phyloP scores from a whole-genome alignment of 345 rosid species.

The Eucalyptus viminalis region DNA sequence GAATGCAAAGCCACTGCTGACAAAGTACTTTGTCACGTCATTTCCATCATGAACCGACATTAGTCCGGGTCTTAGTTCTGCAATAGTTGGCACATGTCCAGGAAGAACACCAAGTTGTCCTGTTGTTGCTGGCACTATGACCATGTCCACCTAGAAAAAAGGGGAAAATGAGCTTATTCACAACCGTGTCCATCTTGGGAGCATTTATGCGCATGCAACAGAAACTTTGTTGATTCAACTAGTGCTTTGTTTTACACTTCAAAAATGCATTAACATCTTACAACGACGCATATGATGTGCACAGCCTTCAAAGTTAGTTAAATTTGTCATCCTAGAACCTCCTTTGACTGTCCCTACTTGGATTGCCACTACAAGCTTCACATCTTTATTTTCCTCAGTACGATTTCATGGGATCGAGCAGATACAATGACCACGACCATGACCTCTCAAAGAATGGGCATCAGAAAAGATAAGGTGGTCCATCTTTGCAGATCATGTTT shows the following conservation, averaged over 20 bases:
- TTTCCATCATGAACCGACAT: slow-evolving; percentile 83
- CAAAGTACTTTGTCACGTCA: slow-evolving; percentile 56
- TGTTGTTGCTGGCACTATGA: slow-evolving; percentile 82
- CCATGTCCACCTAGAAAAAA: slow-evolving; percentile 77
- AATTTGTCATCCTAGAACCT: neutral
- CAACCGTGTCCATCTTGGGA: neutral
- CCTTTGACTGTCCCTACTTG: neutral
- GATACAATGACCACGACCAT: neutral
- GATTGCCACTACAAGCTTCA: neutral
- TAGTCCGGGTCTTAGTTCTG: slow-evolving; percentile 84
- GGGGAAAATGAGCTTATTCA: neutral
- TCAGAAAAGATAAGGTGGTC: neutral
- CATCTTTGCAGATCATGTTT: neutral
- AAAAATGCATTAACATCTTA: neutral
- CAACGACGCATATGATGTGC: neutral
- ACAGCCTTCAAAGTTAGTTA: neutral
- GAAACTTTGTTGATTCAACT: neutral
- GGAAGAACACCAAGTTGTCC: slow-evolving; percentile 98
- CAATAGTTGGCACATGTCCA: slow-evolving; percentile 88
- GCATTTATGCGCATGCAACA: neutral
- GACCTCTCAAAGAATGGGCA: neutral
- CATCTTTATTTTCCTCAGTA: neutral
- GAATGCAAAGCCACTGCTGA: slow-evolving; percentile 90
- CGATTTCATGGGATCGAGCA: neutral
- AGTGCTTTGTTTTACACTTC: neutral